These are phyloP conservation scores for Vitis vinifera DNA, from an alignment of 164 flowering plant genomes.

Conservation along the genomic window DNA sequence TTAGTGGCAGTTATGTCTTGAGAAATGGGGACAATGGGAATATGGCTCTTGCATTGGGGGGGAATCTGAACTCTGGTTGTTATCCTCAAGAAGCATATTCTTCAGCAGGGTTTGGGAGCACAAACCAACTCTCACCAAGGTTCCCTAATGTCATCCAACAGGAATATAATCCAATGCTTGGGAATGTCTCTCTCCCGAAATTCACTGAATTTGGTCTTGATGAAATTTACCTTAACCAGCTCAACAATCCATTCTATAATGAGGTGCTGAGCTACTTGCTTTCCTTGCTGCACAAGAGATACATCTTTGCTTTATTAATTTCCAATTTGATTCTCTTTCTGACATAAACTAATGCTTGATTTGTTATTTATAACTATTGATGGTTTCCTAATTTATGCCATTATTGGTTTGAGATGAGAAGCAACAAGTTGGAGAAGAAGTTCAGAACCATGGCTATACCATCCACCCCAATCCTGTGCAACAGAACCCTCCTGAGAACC, in stretches of 20 bases:
- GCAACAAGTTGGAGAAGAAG: conserved; percentile 7
- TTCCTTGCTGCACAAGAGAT: not conserved
- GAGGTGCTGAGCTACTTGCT: not conserved
- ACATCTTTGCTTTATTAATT: not conserved
- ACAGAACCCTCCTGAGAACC: not conserved
- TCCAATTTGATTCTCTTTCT: not conserved
- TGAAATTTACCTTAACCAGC: not conserved
- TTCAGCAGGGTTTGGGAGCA: not conserved
- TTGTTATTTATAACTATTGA: not conserved
- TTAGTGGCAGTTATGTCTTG: not conserved
- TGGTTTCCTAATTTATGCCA: too few relatives aligned
- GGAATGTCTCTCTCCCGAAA: not conserved
- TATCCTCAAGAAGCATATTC: conserved; percentile 5
- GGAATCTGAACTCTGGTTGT: not conserved
- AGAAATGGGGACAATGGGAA: not conserved
- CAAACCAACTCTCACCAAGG: not conserved
- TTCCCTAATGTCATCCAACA: not conserved
- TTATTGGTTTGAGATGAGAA: not conserved
- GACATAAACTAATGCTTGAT: not conserved
- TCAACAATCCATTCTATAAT: not conserved
- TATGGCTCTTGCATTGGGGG: not conserved
- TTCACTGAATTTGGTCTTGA: not conserved
- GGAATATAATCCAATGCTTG: not conserved
- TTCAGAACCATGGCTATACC: conserved; percentile 3
- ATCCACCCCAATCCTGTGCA: not conserved